A percentile compares a stretch with the other conserved stretches of the same genome.
Evolutionary conservation across 192 early-diverging fungal genomes (phyloP).

Genomic region (Tieghemiomyces parasiticus): DNA sequence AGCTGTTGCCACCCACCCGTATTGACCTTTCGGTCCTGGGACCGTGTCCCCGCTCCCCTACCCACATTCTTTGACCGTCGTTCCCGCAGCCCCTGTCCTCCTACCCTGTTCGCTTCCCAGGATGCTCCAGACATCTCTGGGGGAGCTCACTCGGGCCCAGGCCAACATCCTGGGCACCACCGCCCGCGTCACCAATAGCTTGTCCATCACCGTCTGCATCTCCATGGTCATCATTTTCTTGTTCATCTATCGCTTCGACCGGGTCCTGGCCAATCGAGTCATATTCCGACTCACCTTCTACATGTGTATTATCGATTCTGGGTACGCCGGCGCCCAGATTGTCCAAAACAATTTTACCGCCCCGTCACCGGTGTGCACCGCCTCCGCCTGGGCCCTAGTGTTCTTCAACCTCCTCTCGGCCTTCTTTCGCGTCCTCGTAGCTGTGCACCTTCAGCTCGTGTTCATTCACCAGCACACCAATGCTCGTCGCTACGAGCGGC

Average conservation of each 20-base stretch:
- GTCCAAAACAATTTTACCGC: constrained; percentile 2
- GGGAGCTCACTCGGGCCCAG: background rate
- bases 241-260: background rate
- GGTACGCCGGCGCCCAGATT: constrained; percentile 3
- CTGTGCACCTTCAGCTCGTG: constrained; percentile 7
- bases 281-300: constrained; percentile 9
- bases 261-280: constrained; percentile 1
- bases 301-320: constrained; percentile 4
- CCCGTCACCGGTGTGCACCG: constrained; percentile 2
- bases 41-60: too few species aligned
- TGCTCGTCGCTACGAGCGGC: constrained; percentile 4
- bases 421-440: constrained; percentile 3
- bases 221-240: background rate
- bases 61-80: too few species aligned
- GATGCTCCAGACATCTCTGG: too few species aligned
- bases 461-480: constrained; percentile 2
- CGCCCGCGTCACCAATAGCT: constrained; percentile 7
- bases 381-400: constrained; percentile 2
- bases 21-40: too few species aligned
- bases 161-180: background rate
- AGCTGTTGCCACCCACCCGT: too few species aligned
- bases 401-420: constrained; percentile 6
- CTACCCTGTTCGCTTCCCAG: too few species aligned
- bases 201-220: constrained; percentile 3
- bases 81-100: too few species aligned